Evolutionary conservation across 257 asterid genomes (phyloP).

Genomic region (Primulina eburnea): DNA sequence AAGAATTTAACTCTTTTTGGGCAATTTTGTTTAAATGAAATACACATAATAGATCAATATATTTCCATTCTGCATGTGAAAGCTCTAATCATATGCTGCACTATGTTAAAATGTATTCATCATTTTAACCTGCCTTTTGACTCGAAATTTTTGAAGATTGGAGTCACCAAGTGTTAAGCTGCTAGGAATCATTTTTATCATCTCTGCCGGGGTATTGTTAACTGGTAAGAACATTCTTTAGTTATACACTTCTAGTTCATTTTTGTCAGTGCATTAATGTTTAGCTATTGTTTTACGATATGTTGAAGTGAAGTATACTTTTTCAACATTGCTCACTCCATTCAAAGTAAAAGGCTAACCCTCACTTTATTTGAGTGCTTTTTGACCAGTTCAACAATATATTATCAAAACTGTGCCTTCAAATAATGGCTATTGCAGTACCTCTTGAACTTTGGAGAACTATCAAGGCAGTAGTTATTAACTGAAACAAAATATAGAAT

Average conservation of each 20-base stretch:
- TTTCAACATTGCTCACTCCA: not conserved
- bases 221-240: constrained; percentile 55
- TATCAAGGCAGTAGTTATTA: not conserved
- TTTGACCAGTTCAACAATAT: not conserved
- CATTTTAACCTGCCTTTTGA: constrained; percentile 29
- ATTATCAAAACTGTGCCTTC: not conserved
- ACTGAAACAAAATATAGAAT: not conserved
- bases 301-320: not conserved
- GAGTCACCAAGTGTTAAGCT: constrained; percentile 95
- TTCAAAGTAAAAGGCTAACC: not conserved
- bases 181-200: constrained; percentile 74
- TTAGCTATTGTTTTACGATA: not conserved
- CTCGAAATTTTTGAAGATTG: constrained; percentile 54
- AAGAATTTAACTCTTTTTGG: not conserved
- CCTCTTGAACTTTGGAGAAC: not conserved
- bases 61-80: not conserved
- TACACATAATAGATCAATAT: constrained; percentile 1
- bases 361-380: not conserved
- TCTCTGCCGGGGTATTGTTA: constrained; percentile 78
- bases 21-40: constrained; percentile 4
- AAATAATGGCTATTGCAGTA: constrained; percentile 6
- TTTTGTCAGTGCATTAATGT: not conserved
- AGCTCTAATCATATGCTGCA: constrained; percentile 2
- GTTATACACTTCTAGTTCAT: constrained; percentile 3
- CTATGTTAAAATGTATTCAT: not conserved